Percentiles rank a stretch among this genome's conserved stretches.
These are phyloP conservation scores for Fusarium newnesense DNA, from an alignment of 2,329 filamentous ascomycete genomes.

Conservation along the genomic window DNA sequence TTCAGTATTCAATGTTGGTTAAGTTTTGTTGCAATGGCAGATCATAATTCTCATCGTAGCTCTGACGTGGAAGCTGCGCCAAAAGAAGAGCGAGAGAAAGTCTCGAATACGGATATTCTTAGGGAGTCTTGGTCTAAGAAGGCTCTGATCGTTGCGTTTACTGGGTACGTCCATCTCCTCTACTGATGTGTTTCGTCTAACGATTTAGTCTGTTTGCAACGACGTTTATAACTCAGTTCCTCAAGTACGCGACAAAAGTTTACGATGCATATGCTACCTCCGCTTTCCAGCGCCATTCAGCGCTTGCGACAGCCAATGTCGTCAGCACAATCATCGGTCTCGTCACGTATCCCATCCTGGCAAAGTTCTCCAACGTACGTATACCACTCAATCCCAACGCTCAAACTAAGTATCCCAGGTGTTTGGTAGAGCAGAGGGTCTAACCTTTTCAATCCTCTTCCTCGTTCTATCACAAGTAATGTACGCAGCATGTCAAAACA, in stretches of 20 bases:
- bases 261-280: constrained; percentile 50
- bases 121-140: constrained; percentile 40
- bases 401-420: constrained; percentile 43
- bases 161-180: constrained; percentile 12
- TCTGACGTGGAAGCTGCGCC: constrained; percentile 28
- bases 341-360: constrained; percentile 67
- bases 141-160: constrained; percentile 39
- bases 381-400: accelerated
- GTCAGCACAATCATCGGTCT: constrained; percentile 60
- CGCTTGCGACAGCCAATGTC: constrained; percentile 60
- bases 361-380: constrained; percentile 63
- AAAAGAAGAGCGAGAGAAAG: background rate
- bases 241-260: constrained; percentile 46
- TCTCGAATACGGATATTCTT: constrained; percentile 35
- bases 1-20: background rate
- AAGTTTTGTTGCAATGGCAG: background rate
- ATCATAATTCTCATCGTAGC: constrained; percentile 17
- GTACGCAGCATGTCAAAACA: constrained; percentile 65
- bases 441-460: constrained; percentile 50
- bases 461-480: constrained; percentile 60
- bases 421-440: constrained; percentile 67
- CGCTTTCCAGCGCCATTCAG: constrained; percentile 59
- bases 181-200: accelerated
- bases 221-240: constrained; percentile 47
- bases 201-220: constrained; percentile 43